Evolutionary conservation across 495 filamentous ascomycete genomes (phyloP), one percentile per base, ranked within the genome.

Genomic region (Tuber indicum): DNA sequence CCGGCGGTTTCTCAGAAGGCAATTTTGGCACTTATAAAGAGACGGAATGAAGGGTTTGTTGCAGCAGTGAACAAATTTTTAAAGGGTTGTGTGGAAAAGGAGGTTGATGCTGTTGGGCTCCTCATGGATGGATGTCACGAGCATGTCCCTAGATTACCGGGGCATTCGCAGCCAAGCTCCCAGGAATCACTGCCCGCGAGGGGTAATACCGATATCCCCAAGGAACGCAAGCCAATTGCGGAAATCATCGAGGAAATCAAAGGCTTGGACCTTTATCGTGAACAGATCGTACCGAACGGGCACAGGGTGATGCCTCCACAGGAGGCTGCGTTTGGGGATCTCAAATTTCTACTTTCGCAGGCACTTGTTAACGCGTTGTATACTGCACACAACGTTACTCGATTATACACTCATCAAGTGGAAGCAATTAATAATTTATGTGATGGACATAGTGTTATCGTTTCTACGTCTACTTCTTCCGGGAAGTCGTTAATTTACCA

Each of bases 401-500:
- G 89, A 75, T 87, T 98, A n/a, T 99, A 97, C 82, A 89, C 94
- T 8, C 96, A 99, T 83, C 96, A 99, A 85, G 91, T 93, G 1
- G 93, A 97, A 85, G 96, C 96, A 1, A 97, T 98, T 82, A 99
- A 98, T 84, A 88, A 91, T 77, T 86, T 99, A 43, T 89, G 97
- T 77, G 90, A 90, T 6, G 94, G 93, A 0, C 89, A 91, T 58
- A 89, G 98, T 84, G 94, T 98, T 58, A 95, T 99, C 76, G 92
- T 98, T 0, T 90, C 94, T 5, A 99, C 96, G 0, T 97, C 95
- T 23, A 99, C 96, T 0, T 94, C 92, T 84, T 98, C 96, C 0
- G 96, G 96, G 8, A 99, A 99, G 84, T 97, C 93, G 8, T 85
- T 99, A 45, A 98, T 98, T 74, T 99, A 98, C 82, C 96, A 98